phyloP scores from a whole-genome alignment of 176 grass and related monocot genomes.

The Cenchrus americanus region DNA sequence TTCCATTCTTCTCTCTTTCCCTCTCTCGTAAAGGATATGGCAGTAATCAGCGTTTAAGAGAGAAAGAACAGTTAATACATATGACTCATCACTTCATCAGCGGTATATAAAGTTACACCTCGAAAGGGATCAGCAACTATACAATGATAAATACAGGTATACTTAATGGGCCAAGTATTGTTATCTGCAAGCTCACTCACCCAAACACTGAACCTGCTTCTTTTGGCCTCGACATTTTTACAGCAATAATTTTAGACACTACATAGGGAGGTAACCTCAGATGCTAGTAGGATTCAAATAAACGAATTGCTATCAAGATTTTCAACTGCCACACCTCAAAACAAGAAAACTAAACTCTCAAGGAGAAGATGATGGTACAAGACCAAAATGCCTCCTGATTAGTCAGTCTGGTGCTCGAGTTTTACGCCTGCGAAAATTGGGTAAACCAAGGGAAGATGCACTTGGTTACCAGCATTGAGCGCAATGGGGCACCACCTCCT shows the following conservation, averaged over 20 bases:
- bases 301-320: constrained; percentile 39
- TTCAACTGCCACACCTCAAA: neutral
- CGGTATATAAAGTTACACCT: neutral
- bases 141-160: constrained; percentile 53
- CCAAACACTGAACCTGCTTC: neutral
- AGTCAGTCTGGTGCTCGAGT: neutral
- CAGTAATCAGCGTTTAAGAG: too few species aligned
- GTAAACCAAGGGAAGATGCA: constrained; percentile 3
- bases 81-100: neutral
- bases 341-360: constrained; percentile 23
- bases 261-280: constrained; percentile 14
- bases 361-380: constrained; percentile 7
- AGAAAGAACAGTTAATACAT: too few species aligned
- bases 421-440: constrained; percentile 25
- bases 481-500: constrained; percentile 7
- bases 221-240: constrained; percentile 42
- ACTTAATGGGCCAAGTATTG: constrained; percentile 14
- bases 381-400: constrained; percentile 14
- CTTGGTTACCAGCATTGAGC: constrained; percentile 34
- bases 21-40: too few species aligned
- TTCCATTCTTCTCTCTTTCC: too few species aligned
- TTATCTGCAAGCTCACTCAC: constrained; percentile 26
- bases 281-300: constrained; percentile 24
- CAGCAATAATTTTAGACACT: constrained; percentile 35
- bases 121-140: constrained; percentile 40